Evolutionary conservation across 345 rosid species (phyloP), one percentile per base, ranked within the genome.

Genomic region (Acer campestre): DNA sequence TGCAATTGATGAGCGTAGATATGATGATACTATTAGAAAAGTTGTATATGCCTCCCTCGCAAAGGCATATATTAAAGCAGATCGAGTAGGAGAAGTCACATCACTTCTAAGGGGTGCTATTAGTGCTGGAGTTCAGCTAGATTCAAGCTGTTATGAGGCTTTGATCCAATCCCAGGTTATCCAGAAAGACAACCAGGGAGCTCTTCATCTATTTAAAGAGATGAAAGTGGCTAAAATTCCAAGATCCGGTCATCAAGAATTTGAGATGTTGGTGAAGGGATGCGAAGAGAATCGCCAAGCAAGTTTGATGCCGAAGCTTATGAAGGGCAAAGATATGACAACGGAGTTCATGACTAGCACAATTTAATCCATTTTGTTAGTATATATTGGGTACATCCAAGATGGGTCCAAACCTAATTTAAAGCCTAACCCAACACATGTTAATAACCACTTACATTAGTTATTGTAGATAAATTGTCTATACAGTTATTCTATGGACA

Each of bases 311-410:
- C 79, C 90, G 12, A 96, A 92, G 84, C 97, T 96, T 31, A 68
- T 96, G 88, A 70, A 78, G 94, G 90, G 62, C 95, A 95, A 82
- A 87, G 80, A 71, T 77, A 85, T 71, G 93, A 95, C 74, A 80
- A 88, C 11, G 97, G 88, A 10, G 90, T 94, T 70, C 94, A 94
- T 77, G 97, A 92, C 65, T 94, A 97, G 98, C 94, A 94, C 84
- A 94, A 88, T 40, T 93, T 92, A 69, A 90, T 96, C 74, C 92
- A 94, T 66, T n/a, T n/a, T n/a, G n/a, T n/a, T n/a, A n/a, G n/a
- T n/a, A n/a, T n/a, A n/a, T n/a, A n/a, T n/a, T n/a, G n/a, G n/a
- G n/a, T n/a, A n/a, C n/a, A n/a, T n/a, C n/a, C n/a, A n/a, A n/a
- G n/a, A n/a, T n/a, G n/a, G n/a, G n/a, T n/a, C n/a, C n/a, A n/a